These are phyloP conservation scores for Nakazawaea populi DNA, from an alignment of 805 yeast species.

Conservation along the genomic window DNA sequence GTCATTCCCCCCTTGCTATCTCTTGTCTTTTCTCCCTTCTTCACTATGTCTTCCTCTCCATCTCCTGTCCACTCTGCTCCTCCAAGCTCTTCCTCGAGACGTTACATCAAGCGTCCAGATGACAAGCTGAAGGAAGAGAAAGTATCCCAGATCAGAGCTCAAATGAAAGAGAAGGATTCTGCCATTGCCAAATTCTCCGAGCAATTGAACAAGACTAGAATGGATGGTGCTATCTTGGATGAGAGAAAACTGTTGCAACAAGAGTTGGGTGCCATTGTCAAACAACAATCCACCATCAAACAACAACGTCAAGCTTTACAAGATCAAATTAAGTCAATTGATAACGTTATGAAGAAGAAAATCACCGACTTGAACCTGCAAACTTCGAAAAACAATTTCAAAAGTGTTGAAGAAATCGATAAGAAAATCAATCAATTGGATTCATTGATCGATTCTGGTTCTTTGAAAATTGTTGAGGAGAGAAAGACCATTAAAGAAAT, in stretches of 20 bases:
- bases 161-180: conserved; percentile 57
- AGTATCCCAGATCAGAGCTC: conserved; percentile 47
- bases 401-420: conserved; percentile 63
- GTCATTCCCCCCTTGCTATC: background rate
- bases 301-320: conserved; percentile 27
- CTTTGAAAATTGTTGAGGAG: conserved; percentile 85
- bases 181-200: conserved; percentile 45
- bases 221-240: conserved; percentile 46
- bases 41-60: conserved; percentile 4
- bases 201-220: conserved; percentile 48
- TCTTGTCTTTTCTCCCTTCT: background rate
- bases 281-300: conserved; percentile 28
- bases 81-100: conserved; percentile 27
- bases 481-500: conserved; percentile 80
- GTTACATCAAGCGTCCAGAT: conserved; percentile 72
- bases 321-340: conserved; percentile 69
- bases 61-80: background rate
- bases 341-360: conserved; percentile 67
- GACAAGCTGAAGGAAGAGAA: conserved; percentile 55
- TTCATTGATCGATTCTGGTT: conserved; percentile 68
- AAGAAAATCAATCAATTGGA: conserved; percentile 62
- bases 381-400: conserved; percentile 66
- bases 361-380: conserved; percentile 66
- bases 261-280: conserved; percentile 37
- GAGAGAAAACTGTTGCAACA: conserved; percentile 42